These are phyloP conservation scores for Allantophomopsis lycopodina DNA, from an alignment of 2,329 filamentous ascomycete species.

Conservation along the genomic window DNA sequence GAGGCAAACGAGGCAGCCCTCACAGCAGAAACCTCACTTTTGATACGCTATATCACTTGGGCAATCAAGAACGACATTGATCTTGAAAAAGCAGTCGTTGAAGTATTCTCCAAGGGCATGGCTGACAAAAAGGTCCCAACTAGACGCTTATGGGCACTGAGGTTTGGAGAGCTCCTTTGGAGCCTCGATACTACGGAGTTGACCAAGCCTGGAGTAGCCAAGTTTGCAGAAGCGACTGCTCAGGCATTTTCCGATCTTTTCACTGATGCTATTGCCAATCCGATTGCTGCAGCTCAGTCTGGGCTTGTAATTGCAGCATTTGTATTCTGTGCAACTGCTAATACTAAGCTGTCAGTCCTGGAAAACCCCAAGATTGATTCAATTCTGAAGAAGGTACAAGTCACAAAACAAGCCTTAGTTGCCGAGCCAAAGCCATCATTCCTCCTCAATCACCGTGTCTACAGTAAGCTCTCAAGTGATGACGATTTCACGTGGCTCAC, in stretches of 20 bases:
- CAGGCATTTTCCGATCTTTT: slow-evolving; percentile 54
- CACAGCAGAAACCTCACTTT: slow-evolving; percentile 57
- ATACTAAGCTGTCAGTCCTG: slow-evolving; percentile 36
- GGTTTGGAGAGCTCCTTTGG: slow-evolving; percentile 58
- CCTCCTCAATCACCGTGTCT: slow-evolving; percentile 71
- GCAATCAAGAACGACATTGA: slow-evolving; percentile 46
- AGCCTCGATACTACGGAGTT: slow-evolving; percentile 30
- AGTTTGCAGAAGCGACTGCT: slow-evolving; percentile 37
- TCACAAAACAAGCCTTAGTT: slow-evolving; percentile 52
- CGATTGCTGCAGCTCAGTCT: slow-evolving; percentile 64
- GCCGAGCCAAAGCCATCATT: slow-evolving; percentile 77
- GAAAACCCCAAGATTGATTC: slow-evolving; percentile 39
- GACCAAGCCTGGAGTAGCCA: slow-evolving; percentile 30
- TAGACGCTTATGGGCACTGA: slow-evolving; percentile 69
- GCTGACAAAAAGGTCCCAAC: slow-evolving; percentile 71
- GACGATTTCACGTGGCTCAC: slow-evolving; percentile 72
- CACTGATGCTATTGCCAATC: slow-evolving; percentile 66
- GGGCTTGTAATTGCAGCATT: slow-evolving; percentile 73
- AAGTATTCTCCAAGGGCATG: slow-evolving; percentile 68
- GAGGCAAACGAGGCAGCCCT: slow-evolving; percentile 83
- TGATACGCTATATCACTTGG: slow-evolving; percentile 51
- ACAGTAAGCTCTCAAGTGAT: slow-evolving; percentile 60
- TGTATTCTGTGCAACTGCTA: slow-evolving; percentile 51
- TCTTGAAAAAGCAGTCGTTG: slow-evolving; percentile 51
- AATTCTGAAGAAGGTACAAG: slow-evolving; percentile 44